These are phyloP conservation scores for Apiospora pterosperma DNA, from an alignment of 2,329 filamentous ascomycete species.

Conservation along the genomic window DNA sequence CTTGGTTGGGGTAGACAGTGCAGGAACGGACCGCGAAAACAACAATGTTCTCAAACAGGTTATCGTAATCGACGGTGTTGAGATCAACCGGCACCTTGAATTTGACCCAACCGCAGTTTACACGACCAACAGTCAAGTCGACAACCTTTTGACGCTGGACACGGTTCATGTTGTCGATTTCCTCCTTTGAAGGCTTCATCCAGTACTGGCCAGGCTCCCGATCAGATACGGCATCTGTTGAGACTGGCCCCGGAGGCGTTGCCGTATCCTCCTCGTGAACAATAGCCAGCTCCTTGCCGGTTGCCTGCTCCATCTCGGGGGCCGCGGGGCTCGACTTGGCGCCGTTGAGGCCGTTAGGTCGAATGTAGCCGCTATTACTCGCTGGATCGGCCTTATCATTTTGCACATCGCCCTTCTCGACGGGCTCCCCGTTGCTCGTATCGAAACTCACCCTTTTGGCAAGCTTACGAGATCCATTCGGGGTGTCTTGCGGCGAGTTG, in stretches of 20 bases:
- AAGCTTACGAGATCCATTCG: slow-evolving; percentile 50
- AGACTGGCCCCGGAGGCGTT: slow-evolving; percentile 28
- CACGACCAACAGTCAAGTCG: slow-evolving; percentile 77
- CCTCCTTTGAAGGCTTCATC: slow-evolving; percentile 73
- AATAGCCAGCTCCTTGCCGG: slow-evolving; percentile 72
- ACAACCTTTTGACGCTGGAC: slow-evolving; percentile 72
- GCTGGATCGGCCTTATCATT: slow-evolving; percentile 49
- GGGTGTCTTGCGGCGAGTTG: slow-evolving; percentile 36
- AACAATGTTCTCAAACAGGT: slow-evolving; percentile 76
- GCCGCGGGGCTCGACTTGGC: slow-evolving; percentile 36
- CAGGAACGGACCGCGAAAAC: slow-evolving; percentile 73
- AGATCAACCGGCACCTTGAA: slow-evolving; percentile 85
- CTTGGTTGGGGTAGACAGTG: slow-evolving; percentile 78
- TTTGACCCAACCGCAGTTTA: slow-evolving; percentile 74
- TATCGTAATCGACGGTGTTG: slow-evolving; percentile 71
- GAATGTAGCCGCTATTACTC: slow-evolving; percentile 57
- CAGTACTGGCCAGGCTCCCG: slow-evolving; percentile 74
- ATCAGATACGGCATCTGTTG: slow-evolving; percentile 26
- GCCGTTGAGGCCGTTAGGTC: slow-evolving; percentile 48
- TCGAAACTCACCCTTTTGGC: slow-evolving; percentile 94
- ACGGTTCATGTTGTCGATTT: slow-evolving; percentile 76
- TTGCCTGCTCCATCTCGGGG: slow-evolving; percentile 68
- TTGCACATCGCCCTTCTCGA: slow-evolving; percentile 37
- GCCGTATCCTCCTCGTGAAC: slow-evolving; percentile 67
- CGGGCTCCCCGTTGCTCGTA: slow-evolving; percentile 44